phyloP scores from a whole-genome alignment of 495 filamentous ascomycete genomes.

The Daldinia bambusicola region DNA sequence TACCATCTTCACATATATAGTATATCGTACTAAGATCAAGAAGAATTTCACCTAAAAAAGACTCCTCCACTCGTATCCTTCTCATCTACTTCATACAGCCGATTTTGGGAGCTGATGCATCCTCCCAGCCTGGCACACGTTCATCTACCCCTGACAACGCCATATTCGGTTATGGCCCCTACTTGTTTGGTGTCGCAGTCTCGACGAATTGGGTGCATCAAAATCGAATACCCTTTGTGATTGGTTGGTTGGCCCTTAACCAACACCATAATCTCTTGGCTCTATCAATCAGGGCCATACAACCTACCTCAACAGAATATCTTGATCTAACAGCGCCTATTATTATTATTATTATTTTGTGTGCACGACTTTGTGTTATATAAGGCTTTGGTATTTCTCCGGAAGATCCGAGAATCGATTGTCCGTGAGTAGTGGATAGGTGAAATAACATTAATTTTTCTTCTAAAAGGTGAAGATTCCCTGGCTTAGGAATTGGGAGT shows the following conservation, averaged over 20 bases:
- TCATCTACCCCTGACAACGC: slow-evolving; percentile 16
- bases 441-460: background rate
- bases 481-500: background rate
- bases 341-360: background rate
- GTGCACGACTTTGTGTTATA: background rate
- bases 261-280: background rate
- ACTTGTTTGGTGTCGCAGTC: slow-evolving; percentile 14
- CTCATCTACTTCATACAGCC: slow-evolving; percentile 27
- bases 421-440: background rate
- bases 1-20: background rate
- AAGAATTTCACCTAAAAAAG: slow-evolving; percentile 5
- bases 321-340: slow-evolving; percentile 6
- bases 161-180: slow-evolving; percentile 24
- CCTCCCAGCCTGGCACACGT: slow-evolving; percentile 26
- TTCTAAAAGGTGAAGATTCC: background rate
- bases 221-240: background rate
- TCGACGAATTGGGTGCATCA: slow-evolving; percentile 15
- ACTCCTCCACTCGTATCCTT: slow-evolving; percentile 6
- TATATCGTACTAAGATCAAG: background rate
- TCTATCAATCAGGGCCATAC: slow-evolving; percentile 2
- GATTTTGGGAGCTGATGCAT: slow-evolving; percentile 32
- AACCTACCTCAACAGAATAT: background rate
- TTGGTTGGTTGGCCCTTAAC: background rate
- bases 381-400: background rate
- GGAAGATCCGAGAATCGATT: too few relatives aligned